phyloP scores from a whole-genome alignment of 805 yeast species.

The Cyberlindnera sargentensis region DNA sequence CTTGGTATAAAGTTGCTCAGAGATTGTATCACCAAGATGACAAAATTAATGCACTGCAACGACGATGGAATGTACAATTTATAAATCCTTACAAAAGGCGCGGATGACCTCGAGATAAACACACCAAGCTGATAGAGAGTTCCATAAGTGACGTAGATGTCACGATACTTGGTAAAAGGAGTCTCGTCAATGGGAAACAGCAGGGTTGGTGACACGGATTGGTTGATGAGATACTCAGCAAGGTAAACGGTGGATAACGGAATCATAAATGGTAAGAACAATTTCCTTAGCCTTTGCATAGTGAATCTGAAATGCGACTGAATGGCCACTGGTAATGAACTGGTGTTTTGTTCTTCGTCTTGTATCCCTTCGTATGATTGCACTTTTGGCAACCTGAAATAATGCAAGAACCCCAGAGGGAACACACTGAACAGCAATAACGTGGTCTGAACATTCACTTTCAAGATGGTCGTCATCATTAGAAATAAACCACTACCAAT shows the following conservation, averaged over 20 bases:
- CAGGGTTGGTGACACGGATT: slow-evolving; percentile 85
- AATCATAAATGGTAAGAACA: slow-evolving; percentile 64
- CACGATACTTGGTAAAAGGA: slow-evolving; percentile 70
- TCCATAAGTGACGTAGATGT: slow-evolving; percentile 86
- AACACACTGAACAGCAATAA: slow-evolving; percentile 50
- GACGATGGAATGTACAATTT: slow-evolving; percentile 54
- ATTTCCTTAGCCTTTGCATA: slow-evolving; percentile 28
- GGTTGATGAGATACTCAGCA: slow-evolving; percentile 84
- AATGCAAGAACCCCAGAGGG: slow-evolving; percentile 46
- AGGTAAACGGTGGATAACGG: slow-evolving; percentile 81
- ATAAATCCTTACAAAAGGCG: slow-evolving; percentile 51
- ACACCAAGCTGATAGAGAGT: slow-evolving; percentile 90
- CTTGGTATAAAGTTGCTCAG: slow-evolving; percentile 46
- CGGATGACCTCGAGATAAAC: slow-evolving; percentile 82
- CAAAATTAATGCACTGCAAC: slow-evolving; percentile 61
- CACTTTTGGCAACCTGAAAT: slow-evolving; percentile 22
- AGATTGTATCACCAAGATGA: slow-evolving; percentile 57
- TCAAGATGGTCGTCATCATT: slow-evolving; percentile 62
- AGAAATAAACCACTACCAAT: slow-evolving; percentile 71
- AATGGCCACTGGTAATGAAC: not conserved
- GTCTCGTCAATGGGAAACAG: slow-evolving; percentile 64
- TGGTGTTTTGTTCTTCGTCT: not conserved
- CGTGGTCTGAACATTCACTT: slow-evolving; percentile 45
- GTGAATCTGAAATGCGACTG: slow-evolving; percentile 3
- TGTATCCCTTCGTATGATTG: slow-evolving; percentile 2